phyloP scores from a whole-genome alignment of 2,329 filamentous ascomycete genomes.

The Fusarium burgessii region DNA sequence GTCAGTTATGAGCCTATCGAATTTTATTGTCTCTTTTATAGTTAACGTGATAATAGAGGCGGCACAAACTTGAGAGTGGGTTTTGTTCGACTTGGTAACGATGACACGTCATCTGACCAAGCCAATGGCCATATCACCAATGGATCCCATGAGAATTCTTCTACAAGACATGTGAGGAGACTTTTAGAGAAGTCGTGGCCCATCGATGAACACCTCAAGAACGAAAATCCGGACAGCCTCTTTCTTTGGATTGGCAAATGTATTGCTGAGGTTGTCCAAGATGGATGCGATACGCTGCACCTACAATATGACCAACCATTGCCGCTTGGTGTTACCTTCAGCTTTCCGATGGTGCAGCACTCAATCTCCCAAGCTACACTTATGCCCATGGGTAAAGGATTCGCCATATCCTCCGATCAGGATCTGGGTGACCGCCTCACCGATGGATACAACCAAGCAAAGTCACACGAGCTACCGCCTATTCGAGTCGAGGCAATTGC shows the following conservation, averaged over 20 bases:
- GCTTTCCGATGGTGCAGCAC: conserved; percentile 76
- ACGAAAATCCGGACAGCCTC: conserved; percentile 78
- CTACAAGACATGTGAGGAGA: conserved; percentile 61
- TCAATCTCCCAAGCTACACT: conserved; percentile 72
- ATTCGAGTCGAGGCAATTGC: conserved; percentile 81
- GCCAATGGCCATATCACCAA: conserved; percentile 20
- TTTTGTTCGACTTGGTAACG: conserved; percentile 70
- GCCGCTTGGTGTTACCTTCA: conserved; percentile 77
- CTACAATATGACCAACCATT: conserved; percentile 61
- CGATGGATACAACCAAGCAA: conserved; percentile 68
- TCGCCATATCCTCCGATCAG: conserved; percentile 70
- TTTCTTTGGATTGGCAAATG: conserved; percentile 86
- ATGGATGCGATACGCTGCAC: conserved; percentile 61
- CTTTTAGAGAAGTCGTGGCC: conserved; percentile 79
- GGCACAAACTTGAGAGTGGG: conserved; percentile 77
- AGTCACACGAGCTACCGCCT: conserved; percentile 65
- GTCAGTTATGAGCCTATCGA: conserved; percentile 57
- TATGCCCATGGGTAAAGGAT: conserved; percentile 78
- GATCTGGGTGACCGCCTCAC: conserved; percentile 71
- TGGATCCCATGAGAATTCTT: conserved; percentile 30
- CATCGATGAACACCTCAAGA: conserved; percentile 78
- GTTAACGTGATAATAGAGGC: conserved; percentile 64
- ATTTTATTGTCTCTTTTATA: background rate
- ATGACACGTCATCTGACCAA: conserved; percentile 40
- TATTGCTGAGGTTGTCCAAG: conserved; percentile 77